A percentile compares a stretch with the other conserved stretches of the same genome.
These are phyloP conservation scores for Curvularia verruculosa DNA, from an alignment of 2,329 filamentous ascomycete genomes.

Conservation along the genomic window DNA sequence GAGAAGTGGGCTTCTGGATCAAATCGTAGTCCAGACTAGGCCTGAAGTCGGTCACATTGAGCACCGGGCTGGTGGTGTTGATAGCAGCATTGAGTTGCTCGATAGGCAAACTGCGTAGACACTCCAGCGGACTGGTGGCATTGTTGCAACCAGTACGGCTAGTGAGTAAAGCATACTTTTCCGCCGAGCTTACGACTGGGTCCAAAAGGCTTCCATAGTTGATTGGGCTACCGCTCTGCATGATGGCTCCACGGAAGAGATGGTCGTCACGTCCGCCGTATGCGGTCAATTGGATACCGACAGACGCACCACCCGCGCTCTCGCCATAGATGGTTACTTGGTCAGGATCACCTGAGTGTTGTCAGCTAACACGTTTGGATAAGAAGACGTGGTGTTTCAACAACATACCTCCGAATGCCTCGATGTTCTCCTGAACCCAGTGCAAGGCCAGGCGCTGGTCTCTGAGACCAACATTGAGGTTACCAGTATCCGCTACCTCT, in stretches of 20 bases:
- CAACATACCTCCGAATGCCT: slow-evolving; percentile 51
- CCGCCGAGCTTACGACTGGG: slow-evolving; percentile 24
- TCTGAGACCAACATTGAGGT: slow-evolving; percentile 54
- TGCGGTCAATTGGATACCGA: slow-evolving; percentile 55
- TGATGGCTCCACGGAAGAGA: slow-evolving; percentile 56
- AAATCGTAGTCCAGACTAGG: slow-evolving; percentile 64
- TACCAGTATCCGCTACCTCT: slow-evolving; percentile 50
- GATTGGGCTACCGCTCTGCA: slow-evolving; percentile 53
- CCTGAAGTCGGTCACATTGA: slow-evolving; percentile 43
- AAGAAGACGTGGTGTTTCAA: slow-evolving; percentile 39
- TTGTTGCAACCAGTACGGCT: slow-evolving; percentile 33
- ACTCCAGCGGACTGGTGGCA: slow-evolving; percentile 37
- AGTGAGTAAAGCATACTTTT: slow-evolving; percentile 31
- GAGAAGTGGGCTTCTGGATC: slow-evolving; percentile 58
- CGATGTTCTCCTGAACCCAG: slow-evolving; percentile 54
- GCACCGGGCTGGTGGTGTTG: slow-evolving; percentile 48
- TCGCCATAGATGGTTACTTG: slow-evolving; percentile 57
- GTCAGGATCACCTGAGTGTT: slow-evolving; percentile 42
- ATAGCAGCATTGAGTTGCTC: slow-evolving; percentile 63
- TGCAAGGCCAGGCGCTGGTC: slow-evolving; percentile 56
- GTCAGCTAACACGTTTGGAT: slow-evolving; percentile 33
- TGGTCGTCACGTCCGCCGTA: slow-evolving; percentile 56
- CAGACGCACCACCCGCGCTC: slow-evolving; percentile 52
- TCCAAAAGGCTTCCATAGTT: slow-evolving; percentile 29
- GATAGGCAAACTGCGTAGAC: slow-evolving; percentile 66